A percentile compares a stretch with the other conserved stretches of the same genome.
These are phyloP conservation scores for Eucalyptus cloeziana DNA, from an alignment of 345 rosid species.

Conservation along the genomic window DNA sequence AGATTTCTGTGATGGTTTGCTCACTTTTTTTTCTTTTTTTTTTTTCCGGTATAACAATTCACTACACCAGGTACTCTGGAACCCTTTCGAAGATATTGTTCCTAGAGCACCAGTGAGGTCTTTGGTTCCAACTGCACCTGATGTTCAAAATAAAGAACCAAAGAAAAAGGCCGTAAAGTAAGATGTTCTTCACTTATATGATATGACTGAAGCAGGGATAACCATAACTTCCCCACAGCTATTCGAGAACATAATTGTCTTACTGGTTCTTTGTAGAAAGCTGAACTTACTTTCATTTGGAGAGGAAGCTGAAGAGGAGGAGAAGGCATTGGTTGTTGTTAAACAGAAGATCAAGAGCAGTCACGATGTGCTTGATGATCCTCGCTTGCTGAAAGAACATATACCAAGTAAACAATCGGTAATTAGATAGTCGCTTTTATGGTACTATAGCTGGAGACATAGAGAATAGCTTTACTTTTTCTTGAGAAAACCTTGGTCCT, in stretches of 20 bases:
- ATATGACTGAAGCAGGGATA: background rate
- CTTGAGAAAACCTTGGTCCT: background rate
- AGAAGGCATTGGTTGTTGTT: constrained; percentile 58
- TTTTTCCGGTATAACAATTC: background rate
- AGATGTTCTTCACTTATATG: constrained; percentile 1
- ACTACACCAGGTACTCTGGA: constrained; percentile 66
- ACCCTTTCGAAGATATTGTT: constrained; percentile 92
- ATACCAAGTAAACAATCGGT: constrained; percentile 31
- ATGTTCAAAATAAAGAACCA: constrained; percentile 37
- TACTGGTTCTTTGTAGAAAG: constrained; percentile 33
- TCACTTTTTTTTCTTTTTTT: background rate
- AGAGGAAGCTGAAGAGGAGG: constrained; percentile 98
- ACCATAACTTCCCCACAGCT: constrained; percentile 1
- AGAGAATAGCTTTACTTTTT: background rate
- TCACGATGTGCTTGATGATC: constrained; percentile 92
- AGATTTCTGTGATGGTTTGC: background rate
- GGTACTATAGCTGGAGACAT: background rate
- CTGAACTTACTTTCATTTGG: constrained; percentile 91
- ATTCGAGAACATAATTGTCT: background rate
- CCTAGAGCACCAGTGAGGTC: constrained; percentile 39
- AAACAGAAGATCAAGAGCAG: constrained; percentile 90
- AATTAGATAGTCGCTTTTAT: background rate
- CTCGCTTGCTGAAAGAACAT: constrained; percentile 73
- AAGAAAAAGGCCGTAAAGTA: constrained; percentile 77
- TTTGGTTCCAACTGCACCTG: constrained; percentile 12